phyloP scores from a whole-genome alignment of 805 yeast genomes.

The Saccharomycopsis sp. region DNA sequence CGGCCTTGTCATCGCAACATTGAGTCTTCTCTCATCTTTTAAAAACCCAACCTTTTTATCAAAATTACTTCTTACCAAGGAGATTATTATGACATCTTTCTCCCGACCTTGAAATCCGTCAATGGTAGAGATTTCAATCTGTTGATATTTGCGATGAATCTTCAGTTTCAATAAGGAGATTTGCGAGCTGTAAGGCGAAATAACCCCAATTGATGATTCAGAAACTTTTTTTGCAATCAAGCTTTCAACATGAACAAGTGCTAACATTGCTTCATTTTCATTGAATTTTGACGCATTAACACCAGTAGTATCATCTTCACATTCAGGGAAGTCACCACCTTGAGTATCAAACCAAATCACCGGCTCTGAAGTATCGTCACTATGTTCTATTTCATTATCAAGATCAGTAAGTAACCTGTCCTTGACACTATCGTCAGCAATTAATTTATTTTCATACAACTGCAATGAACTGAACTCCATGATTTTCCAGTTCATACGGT shows the following conservation, averaged over 20 bases:
- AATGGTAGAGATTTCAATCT: slow-evolving; percentile 76
- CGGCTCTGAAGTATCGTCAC: slow-evolving; percentile 50
- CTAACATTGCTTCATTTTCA: slow-evolving; percentile 67
- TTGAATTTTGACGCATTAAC: slow-evolving; percentile 58
- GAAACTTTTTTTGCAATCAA: slow-evolving; percentile 48
- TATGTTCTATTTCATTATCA: slow-evolving; percentile 34
- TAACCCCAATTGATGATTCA: slow-evolving; percentile 64
- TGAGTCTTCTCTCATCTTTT: slow-evolving; percentile 68
- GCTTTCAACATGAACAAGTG: slow-evolving; percentile 45
- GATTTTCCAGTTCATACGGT: slow-evolving; percentile 75
- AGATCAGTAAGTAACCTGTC: slow-evolving; percentile 49
- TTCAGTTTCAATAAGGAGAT: slow-evolving; percentile 51
- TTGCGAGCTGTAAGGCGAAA: slow-evolving; percentile 89
- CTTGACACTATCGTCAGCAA: slow-evolving; percentile 56
- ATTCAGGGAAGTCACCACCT: slow-evolving; percentile 77
- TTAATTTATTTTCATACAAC: slow-evolving; percentile 56
- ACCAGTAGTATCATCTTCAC: slow-evolving; percentile 28
- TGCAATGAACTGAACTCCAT: slow-evolving; percentile 70
- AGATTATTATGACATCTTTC: slow-evolving; percentile 74
- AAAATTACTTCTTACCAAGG: slow-evolving; percentile 78
- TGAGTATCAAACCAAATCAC: slow-evolving; percentile 88
- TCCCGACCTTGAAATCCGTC: slow-evolving; percentile 98
- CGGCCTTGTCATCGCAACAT: slow-evolving; percentile 92
- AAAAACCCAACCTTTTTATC: slow-evolving; percentile 72
- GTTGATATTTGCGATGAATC: slow-evolving; percentile 34